Evolutionary conservation across 139 green algal genomes (phyloP), one percentile per base, ranked within the genome.

Genomic region (Ettlia oleoabundans): DNA sequence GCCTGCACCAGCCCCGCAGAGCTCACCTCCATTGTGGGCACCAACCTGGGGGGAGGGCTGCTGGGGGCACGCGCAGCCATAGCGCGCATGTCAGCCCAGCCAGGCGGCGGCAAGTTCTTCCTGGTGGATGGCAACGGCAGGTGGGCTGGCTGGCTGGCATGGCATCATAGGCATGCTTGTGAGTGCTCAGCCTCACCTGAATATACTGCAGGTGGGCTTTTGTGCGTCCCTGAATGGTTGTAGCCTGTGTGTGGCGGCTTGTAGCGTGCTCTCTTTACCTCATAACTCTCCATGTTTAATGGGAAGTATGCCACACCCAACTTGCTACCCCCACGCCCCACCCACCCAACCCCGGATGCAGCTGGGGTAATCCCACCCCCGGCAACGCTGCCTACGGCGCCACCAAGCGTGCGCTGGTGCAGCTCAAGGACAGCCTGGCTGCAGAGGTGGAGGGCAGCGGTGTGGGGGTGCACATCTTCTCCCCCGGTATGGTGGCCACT

Each of bases 401-500:
- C 33, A 80, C 85, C 64, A 90, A 90, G 55, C 37, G 40, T 0
- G 86, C 77, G 4, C 77, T 90, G 24, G 61, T 65, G 0, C 86
- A 90, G 86, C 81, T 90, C 30, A 81, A 63, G 40, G 55, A 71
- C 37, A 84, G 43, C 66, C 70, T 91, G 52, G 81, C 71, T n/a
- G 78, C 85, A 3, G 85, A 90, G 76, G 58, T 69, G 3, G 67
- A 73, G 26, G 52, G 74, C 5, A 83, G 15, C 51, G 66, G 68
- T 3, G 76, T 89, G 9, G 55, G 51, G 8, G 81, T 89, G 51
- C 88, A 90, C 82, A 80, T 88, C 2, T 40, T 38, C 67, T 83
- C 64, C 21, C 82, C 83, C 4, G 88, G 88, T 55, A 90, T 92
- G 86, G 86, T 92, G 30, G 84, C 86, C 53, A 92, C 88, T 1